Evolutionary conservation across 352 stramenopile species (phyloP).

Genomic region (Phytophthora sp.): DNA sequence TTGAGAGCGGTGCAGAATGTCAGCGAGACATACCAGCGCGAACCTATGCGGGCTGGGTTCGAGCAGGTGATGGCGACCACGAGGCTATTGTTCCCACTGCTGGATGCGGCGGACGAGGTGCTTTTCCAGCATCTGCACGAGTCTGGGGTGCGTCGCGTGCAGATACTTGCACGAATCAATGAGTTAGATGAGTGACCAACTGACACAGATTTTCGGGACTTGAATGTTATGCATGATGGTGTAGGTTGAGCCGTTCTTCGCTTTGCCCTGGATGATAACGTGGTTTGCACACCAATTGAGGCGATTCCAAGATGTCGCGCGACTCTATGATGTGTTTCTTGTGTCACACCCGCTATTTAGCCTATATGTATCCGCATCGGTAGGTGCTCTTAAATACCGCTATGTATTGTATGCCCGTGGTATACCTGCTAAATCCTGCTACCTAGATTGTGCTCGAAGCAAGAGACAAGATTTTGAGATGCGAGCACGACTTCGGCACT

Average conservation of each 20-base stretch:
- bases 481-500: slow-evolving; percentile 78
- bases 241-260: slow-evolving; percentile 94
- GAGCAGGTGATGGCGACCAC: slow-evolving; percentile 73
- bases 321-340: slow-evolving; percentile 95
- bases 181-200: slow-evolving; percentile 9
- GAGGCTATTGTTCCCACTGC: slow-evolving; percentile 70
- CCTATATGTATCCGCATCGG: slow-evolving; percentile 90
- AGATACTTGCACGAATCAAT: neutral
- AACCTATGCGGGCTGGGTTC: slow-evolving; percentile 89
- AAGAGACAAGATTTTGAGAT: slow-evolving; percentile 62
- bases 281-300: slow-evolving; percentile 95
- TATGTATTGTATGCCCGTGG: neutral
- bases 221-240: neutral
- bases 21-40: slow-evolving; percentile 89
- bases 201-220: slow-evolving; percentile 36
- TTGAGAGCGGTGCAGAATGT: slow-evolving; percentile 75
- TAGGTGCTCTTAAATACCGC: slow-evolving; percentile 20
- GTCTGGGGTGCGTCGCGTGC: slow-evolving; percentile 47
- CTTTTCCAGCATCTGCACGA: slow-evolving; percentile 72
- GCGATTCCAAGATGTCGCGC: slow-evolving; percentile 86
- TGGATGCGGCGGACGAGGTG: slow-evolving; percentile 65
- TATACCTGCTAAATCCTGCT: neutral
- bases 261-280: slow-evolving; percentile 94
- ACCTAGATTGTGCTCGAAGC: slow-evolving; percentile 59
- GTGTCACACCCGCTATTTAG: slow-evolving; percentile 92